Base-by-base conservation (phyloP, 495 filamentous ascomycete species). In the Penicillium ucsense region DNA sequence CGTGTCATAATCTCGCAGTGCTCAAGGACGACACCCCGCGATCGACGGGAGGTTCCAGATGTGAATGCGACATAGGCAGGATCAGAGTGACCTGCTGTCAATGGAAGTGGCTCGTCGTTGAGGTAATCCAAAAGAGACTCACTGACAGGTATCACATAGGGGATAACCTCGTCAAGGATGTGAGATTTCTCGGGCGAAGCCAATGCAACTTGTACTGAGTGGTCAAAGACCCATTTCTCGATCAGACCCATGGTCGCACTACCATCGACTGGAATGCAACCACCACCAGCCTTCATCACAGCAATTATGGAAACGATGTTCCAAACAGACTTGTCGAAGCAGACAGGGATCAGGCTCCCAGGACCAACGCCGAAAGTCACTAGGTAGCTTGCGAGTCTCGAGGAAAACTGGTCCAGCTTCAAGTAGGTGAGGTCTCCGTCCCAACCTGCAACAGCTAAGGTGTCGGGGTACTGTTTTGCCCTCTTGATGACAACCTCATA, bases 41-140 rank as follows among this genome's bases (percentile, higher is more conserved):
- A 67, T 48, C 44, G 67, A 63, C 50, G 56, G 30, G 62, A 67
- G 10, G 53, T 60, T 1, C 65, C 66, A 34, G 74, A 73, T 1
- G 80, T 82, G 51, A 75, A 83, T 9, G 80, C 67, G n/a, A 82
- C 60, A 52, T 77, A 85, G 10, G 51, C 54, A 43, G 67, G 48
- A 45, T 70, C 56, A 1, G 50, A 61, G 8, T 57, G 43, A 9
- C 42, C 50, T 29, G 62, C 57, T 4, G 48, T 41, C 1, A 55
- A 38, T 6, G 48, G 27, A 3, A 56, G 29, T 5, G 46, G 32
- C 37, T 47, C 50, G 27, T 61, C 43, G 7, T 59, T 52, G 6
- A 74, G 60, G 30, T 63, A 63, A 28, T 70, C 57, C 3, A 75
- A 66, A 0, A 72, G 60, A 31, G 62, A 56, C 38, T 57, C 56